Evolutionary conservation across 192 early-diverging fungal species (phyloP).

Genomic region (Coemansia asiatica): DNA sequence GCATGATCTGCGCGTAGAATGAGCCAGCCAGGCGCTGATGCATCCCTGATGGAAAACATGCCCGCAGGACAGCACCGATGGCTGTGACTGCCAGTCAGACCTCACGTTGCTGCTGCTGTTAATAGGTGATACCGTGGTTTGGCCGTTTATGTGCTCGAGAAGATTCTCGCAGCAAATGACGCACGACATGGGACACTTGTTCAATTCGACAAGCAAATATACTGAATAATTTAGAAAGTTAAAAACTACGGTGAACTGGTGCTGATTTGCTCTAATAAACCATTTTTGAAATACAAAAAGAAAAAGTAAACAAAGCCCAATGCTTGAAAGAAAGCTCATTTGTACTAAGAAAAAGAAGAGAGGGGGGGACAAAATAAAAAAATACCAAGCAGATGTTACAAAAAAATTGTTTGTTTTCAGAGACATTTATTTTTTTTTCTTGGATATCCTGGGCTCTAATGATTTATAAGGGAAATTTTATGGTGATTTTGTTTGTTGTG

Average conservation of each 20-base stretch:
- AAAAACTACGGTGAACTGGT: background rate
- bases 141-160: conserved; percentile 16
- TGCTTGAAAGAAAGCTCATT: background rate
- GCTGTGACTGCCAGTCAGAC: conserved; percentile 24
- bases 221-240: background rate
- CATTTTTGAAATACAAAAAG: background rate
- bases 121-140: background rate
- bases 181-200: conserved; percentile 24
- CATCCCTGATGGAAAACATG: conserved; percentile 52
- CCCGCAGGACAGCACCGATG: conserved; percentile 38
- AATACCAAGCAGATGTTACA: background rate
- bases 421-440: too few relatives aligned
- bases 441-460: too few relatives aligned
- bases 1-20: conserved; percentile 27
- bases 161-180: conserved; percentile 48
- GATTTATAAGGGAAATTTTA: too few relatives aligned
- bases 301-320: background rate
- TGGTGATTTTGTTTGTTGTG: too few relatives aligned
- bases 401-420: background rate
- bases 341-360: background rate
- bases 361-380: background rate
- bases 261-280: background rate
- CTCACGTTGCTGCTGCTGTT: background rate
- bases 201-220: background rate
- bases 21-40: conserved; percentile 40